Evolutionary conservation across 768 basidiomycete genomes (phyloP).

Genomic region (Calocybe indica): DNA sequence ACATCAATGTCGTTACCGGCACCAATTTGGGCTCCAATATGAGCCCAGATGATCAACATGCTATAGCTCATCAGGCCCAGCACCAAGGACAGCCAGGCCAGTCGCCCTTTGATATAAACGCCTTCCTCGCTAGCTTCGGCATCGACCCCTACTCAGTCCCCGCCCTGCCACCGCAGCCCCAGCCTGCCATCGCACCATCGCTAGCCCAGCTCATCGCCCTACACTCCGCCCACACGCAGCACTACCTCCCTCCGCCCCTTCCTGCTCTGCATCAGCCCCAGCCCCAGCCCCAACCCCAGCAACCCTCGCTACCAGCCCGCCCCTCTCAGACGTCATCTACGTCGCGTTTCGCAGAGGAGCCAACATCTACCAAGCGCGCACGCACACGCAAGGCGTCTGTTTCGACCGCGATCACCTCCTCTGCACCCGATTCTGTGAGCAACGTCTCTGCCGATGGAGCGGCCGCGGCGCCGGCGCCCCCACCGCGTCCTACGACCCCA

Average conservation of each 20-base stretch:
- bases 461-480: conserved; percentile 25
- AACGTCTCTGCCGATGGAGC: conserved; percentile 20
- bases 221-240: conserved; percentile 33
- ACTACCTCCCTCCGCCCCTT: too few relatives aligned
- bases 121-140: conserved; percentile 30
- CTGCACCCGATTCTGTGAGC: conserved; percentile 20
- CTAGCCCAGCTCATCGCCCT: conserved; percentile 68
- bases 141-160: conserved; percentile 38
- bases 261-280: too few relatives aligned
- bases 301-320: conserved; percentile 12
- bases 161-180: conserved; percentile 19
- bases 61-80: neutral
- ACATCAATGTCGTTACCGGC: conserved; percentile 53
- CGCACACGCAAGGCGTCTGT: conserved; percentile 50
- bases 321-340: conserved; percentile 15
- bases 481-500: too few relatives aligned
- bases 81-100: conserved; percentile 4
- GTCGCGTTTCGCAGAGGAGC: conserved; percentile 23
- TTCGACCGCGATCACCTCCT: conserved; percentile 8
- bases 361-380: conserved; percentile 43
- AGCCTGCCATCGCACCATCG: conserved; percentile 38
- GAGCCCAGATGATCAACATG: conserved; percentile 12
- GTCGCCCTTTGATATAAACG: conserved; percentile 33
- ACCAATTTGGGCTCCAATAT: conserved; percentile 30
- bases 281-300: too few relatives aligned